Evolutionary conservation across 2,329 filamentous ascomycete genomes (phyloP), one percentile per base, ranked within the genome.

Genomic region (Nannizziopsis arthrosporioides): DNA sequence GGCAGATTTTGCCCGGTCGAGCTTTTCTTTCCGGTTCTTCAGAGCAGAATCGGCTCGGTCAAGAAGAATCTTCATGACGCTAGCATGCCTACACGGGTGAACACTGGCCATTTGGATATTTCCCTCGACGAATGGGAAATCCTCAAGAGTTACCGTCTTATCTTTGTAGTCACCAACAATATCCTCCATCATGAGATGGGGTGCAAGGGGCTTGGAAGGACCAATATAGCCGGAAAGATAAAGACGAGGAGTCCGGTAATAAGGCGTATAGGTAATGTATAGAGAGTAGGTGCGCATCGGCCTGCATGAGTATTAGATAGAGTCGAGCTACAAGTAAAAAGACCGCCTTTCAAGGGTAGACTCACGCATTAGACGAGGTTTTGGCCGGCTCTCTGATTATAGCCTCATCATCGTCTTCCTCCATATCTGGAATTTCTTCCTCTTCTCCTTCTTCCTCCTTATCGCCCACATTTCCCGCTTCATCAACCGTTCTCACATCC

Each of bases 61-160:
- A 35, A 98, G 82, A 3, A 98, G 78, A 17, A 86, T 86, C 71
- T 96, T 98, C 92, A 98, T 98, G 57, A 98, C 92, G 22, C 84
- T 84, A 8, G 92, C 92, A 64, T 98, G 92, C 64, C 92, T 93
- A 77, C 92, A 98, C 2, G 92, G 92, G 62, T 98, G 92, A 11
- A 98, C 85, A 30, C 84, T 92, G 31, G 90, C 92, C 78, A 95
- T 98, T 73, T 95, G 94, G 63, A 95, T 80, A 58, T 81, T 82
- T 61, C 85, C 83, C 55, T 86, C 84, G 64, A 93, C 92, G 72
- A 94, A 95, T 41, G 87, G 88, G 63, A 98, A 98, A 67, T 95
- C 88, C 64, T 98, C 92, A 51, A 96, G 80, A 1, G 92, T 98
- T 52, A 98, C 92, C 0, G 92, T 98, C 74, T 98, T 98, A 72